Evolutionary conservation across 2,329 filamentous ascomycete genomes (phyloP).

Genomic region (Monosporascus sp.): DNA sequence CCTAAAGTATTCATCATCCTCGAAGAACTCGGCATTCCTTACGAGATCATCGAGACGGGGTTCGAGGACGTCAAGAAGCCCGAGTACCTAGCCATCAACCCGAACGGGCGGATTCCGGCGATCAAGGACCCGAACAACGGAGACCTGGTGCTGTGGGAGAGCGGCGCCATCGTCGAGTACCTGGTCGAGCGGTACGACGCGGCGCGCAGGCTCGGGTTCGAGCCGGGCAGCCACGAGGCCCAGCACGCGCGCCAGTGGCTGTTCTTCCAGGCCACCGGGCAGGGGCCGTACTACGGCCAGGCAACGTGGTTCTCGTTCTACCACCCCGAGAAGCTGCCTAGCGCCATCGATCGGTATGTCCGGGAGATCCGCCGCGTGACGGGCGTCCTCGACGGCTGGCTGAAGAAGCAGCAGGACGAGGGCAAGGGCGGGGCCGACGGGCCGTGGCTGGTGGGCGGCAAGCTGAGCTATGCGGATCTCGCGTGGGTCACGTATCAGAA

Average conservation of each 20-base stretch:
- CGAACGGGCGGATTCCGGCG: constrained; percentile 28
- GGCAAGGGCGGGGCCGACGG: background rate
- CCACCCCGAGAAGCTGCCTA: constrained; percentile 24
- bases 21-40: constrained; percentile 25
- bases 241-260: constrained; percentile 35
- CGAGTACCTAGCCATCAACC: constrained; percentile 22
- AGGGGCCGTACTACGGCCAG: constrained; percentile 38
- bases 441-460: background rate
- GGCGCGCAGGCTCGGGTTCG: constrained; percentile 32
- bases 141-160: constrained; percentile 42
- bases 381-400: background rate
- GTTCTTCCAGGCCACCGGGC: constrained; percentile 36
- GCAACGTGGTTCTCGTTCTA: constrained; percentile 24
- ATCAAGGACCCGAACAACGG: constrained; percentile 34
- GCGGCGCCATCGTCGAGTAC: constrained; percentile 43
- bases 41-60: constrained; percentile 11
- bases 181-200: constrained; percentile 39
- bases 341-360: constrained; percentile 22
- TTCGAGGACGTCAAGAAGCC: constrained; percentile 21
- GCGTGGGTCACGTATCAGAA: background rate
- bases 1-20: constrained; percentile 25
- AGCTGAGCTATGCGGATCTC: background rate
- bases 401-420: background rate
- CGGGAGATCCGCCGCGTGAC: constrained; percentile 12
- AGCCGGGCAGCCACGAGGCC: constrained; percentile 24